These are phyloP conservation scores for Leccinum incarnatum DNA, from an alignment of 768 basidiomycete genomes.

Conservation along the genomic window DNA sequence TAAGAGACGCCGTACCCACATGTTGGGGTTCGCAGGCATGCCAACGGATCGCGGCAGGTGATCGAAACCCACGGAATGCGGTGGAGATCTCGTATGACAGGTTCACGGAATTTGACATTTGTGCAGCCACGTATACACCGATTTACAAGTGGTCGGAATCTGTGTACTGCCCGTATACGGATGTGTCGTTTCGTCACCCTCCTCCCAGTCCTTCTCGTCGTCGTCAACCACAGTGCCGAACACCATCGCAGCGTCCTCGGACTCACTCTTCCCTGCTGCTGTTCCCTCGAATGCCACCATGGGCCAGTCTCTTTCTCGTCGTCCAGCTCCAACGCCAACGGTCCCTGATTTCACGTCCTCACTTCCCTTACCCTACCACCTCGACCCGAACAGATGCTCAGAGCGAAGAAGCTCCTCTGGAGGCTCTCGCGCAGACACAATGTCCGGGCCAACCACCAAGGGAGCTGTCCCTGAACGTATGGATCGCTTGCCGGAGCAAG, in stretches of 20 bases:
- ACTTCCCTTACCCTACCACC: slow-evolving; percentile 19
- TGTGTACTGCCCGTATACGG: slow-evolving; percentile 86
- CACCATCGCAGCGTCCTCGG: no score
- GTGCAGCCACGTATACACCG: slow-evolving; percentile 85
- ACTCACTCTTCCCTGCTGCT: no score
- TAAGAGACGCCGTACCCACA: not conserved
- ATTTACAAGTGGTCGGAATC: slow-evolving; percentile 90
- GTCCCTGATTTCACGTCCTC: slow-evolving; percentile 15
- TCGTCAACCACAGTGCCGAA: no score
- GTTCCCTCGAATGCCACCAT: no score
- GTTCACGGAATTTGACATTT: slow-evolving; percentile 93
- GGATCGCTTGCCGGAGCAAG: slow-evolving; percentile 19
- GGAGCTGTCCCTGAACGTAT: slow-evolving; percentile 17
- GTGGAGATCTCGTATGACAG: slow-evolving; percentile 94
- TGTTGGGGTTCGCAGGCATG: slow-evolving; percentile 56
- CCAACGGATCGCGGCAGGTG: slow-evolving; percentile 88
- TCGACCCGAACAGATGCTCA: slow-evolving; percentile 25
- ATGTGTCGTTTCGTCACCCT: slow-evolving; percentile 58
- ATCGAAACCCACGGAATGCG: slow-evolving; percentile 91
- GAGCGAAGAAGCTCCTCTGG: slow-evolving; percentile 27
- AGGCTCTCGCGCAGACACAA: slow-evolving; percentile 20
- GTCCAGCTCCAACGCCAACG: slow-evolving; percentile 7
- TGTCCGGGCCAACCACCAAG: slow-evolving; percentile 10
- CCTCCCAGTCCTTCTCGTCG: no score
- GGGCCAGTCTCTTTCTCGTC: slow-evolving; percentile 32